These are phyloP conservation scores for Spergularia marina DNA, from an alignment of 148 eudicot genomes.

Conservation along the genomic window DNA sequence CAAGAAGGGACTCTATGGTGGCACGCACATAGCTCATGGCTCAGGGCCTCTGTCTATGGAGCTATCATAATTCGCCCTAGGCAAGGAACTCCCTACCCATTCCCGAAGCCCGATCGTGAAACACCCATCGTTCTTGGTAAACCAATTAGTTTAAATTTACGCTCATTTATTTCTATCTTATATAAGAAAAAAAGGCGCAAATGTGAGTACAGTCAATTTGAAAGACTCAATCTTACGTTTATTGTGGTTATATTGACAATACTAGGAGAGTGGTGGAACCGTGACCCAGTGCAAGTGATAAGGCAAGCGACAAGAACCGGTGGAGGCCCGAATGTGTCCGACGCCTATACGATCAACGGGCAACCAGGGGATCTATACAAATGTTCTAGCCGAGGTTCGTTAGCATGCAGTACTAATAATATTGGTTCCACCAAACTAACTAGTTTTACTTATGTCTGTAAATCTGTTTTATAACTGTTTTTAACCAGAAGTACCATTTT, in stretches of 20 bases:
- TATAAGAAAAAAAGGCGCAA: too few species aligned
- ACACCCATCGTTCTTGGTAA: constrained; percentile 81
- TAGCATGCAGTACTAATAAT: not conserved
- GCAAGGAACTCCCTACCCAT: constrained; percentile 77
- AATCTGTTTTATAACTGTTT: not conserved
- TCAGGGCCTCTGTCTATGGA: constrained; percentile 91
- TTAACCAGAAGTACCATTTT: not conserved
- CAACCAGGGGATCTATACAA: constrained; percentile 94
- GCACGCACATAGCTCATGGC: constrained; percentile 98
- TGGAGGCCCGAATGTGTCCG: constrained; percentile 76
- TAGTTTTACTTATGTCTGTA: too few species aligned
- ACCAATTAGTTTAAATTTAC: not conserved
- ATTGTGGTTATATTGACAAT: not conserved
- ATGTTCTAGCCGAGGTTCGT: constrained; percentile 75
- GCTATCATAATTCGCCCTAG: constrained; percentile 75
- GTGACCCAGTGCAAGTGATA: constrained; percentile 60
- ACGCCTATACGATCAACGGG: constrained; percentile 90
- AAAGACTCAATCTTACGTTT: not conserved
- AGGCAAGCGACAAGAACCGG: constrained; percentile 76
- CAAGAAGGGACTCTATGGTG: constrained; percentile 98
- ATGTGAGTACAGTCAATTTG: too few species aligned
- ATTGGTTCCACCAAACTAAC: not conserved
- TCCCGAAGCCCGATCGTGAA: constrained; percentile 72
- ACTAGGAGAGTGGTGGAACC: constrained; percentile 96
- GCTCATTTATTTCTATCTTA: not conserved